Evolutionary conservation across 495 filamentous ascomycete genomes (phyloP), one percentile per base, ranked within the genome.

Genomic region (Daldinia childiae): DNA sequence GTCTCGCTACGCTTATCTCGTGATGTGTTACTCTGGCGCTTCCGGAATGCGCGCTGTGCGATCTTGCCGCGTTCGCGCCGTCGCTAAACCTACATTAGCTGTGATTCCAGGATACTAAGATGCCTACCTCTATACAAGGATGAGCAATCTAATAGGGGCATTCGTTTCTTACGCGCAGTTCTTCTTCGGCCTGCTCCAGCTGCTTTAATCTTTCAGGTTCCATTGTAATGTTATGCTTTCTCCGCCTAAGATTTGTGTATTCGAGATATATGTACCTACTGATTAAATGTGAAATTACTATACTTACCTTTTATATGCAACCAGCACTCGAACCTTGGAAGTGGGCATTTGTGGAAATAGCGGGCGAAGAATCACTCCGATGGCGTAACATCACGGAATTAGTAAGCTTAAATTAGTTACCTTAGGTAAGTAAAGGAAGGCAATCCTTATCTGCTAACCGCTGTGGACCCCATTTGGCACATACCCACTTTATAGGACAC

Each of bases 11-110:
- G 41, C 51, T 38, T 69, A n/a, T 51, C 58, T 27, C 54, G 52
- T 21, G 30, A 30, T 21, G 11, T 55, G 9, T 65, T 58, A 17
- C 38, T 50, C 17, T 74, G 71, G 24, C 68, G 67, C 55, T 72
- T 74, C 24, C 74, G 60, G 30, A 76, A 76, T 29, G 61, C 67
- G 24, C 67, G 67, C 41, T 76, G 74, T 0, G 71, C 66, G 11
- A 68, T 32, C 29, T 32, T 74, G 14, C 74, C 74, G 9, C 74
- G 74, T 48, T 76, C 74, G 11, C 74, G 71, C 26, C 74, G 71
- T 19, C 64, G 67, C 74, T 76, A 62, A 60, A 8, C 24, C 12
- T 26, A 60, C 4, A 34, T 70, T 61, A 70, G 62, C 48, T 19
- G 19, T 24, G 26, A 8, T 54, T 54, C 15, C 30, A 26, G 32